Evolutionary conservation across 345 rosid species (phyloP), one percentile per base, ranked within the genome.

Genomic region (Pistacia integerrima): DNA sequence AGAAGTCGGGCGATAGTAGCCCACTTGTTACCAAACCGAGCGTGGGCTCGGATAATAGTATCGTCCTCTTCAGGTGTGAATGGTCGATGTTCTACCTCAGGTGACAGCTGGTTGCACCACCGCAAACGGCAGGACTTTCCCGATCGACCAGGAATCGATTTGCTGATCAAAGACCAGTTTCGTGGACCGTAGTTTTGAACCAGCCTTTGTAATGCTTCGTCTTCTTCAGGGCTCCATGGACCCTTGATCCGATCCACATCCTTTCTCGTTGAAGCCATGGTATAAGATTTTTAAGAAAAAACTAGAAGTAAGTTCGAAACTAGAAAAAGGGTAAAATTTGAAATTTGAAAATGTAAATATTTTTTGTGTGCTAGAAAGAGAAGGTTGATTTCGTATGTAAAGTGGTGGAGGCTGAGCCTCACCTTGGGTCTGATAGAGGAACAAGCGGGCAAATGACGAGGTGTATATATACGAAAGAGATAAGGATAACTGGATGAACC

Each of bases 41-140:
- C 86, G 78, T 92, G 97, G 38, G 97, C 94, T 51, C 83, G 73
- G 74, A 88, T 76, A 68, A 90, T 92, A 51, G 89, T 81, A 0
- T 88, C 88, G 65, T 90, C 92, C 78, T 92, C 94, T 59, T 92
- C 90, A 0, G 88, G 74, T 1, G 87, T 68, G 80, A 90, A 92
- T 2, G 97, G 92, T 67, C 93, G 80, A 85, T 90, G 97, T 73
- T 92, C 93, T 8, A 92, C 97, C 81, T 82, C 89, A 1, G 97
- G 97, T 0, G 97, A 92, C 48, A 92, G 90, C 87, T 92, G 97
- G 83, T 91, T 91, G 75, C 97, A 90, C 97, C 97, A 91, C 14
- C 94, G 89, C 66, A 91, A 86, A 74, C 97, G 81, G 75, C 94
- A 92, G 1, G 97, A 92, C 74, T 92, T 92, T 0, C 97, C 97